phyloP scores from a whole-genome alignment of 2,329 filamentous ascomycete genomes.

The Aureobasidium pullulans region DNA sequence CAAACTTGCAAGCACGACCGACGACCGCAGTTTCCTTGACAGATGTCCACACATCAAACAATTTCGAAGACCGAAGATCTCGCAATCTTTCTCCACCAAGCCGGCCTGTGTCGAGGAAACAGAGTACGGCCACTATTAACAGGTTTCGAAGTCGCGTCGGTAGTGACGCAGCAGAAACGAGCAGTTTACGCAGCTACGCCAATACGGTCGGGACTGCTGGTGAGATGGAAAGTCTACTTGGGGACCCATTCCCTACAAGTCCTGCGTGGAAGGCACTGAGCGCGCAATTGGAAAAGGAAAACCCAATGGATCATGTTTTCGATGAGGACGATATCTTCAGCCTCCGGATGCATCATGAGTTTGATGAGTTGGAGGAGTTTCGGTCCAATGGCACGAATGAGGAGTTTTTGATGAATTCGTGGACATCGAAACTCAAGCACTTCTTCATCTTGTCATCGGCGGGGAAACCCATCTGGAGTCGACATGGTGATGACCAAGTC shows the following conservation, averaged over 20 bases:
- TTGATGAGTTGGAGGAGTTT: conserved; percentile 63
- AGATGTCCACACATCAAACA: conserved; percentile 65
- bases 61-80: conserved; percentile 51
- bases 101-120: conserved; percentile 31
- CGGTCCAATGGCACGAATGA: conserved; percentile 48
- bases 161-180: conserved; percentile 55
- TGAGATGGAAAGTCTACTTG: conserved; percentile 76
- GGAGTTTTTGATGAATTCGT: conserved; percentile 55
- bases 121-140: conserved; percentile 31
- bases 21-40: conserved; percentile 80
- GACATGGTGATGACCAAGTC: conserved; percentile 81
- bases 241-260: conserved; percentile 55
- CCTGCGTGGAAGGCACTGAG: conserved; percentile 62
- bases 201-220: conserved; percentile 56
- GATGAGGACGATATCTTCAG: conserved; percentile 44
- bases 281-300: conserved; percentile 49
- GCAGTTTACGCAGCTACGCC: conserved; percentile 60
- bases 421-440: conserved; percentile 93
- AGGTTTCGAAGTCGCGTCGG: conserved; percentile 39
- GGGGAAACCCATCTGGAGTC: conserved; percentile 93
- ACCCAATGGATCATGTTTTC: conserved; percentile 43
- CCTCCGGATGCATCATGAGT: conserved; percentile 66
- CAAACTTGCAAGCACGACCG: conserved; percentile 52
- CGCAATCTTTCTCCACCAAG: conserved; percentile 23
- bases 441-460: conserved; percentile 94